Base-by-base conservation (phyloP, 257 asterid genomes). In the Fraxinus excelsior region DNA sequence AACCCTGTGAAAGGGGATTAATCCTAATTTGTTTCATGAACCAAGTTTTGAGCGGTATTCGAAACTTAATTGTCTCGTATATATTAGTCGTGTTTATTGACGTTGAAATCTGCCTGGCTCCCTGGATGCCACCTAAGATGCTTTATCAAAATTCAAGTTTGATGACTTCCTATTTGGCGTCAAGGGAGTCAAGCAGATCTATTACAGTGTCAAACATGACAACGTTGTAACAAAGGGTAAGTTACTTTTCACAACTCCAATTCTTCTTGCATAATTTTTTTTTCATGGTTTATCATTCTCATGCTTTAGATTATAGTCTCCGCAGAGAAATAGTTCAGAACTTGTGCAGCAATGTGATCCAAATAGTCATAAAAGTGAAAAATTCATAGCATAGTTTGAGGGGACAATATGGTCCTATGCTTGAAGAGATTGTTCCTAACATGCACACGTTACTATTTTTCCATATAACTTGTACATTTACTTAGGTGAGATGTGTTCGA, bases 81-180 rank as follows among this genome's bases (percentile, higher is more conserved):
- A 44, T 13, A 11, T 44, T 44, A 10, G 16, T 23, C 67, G 6
- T 9, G 68, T 11, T 3, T n/a, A 25, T 25, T 62, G 10, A 23
- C 68, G 3, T 62, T 62, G 68, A 62, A 62, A 35, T 70, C 71
- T 77, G 80, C 80, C 80, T 77, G 80, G 80, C 80, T 77, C 80
- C 80, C 80, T 77, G 80, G 44, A 77, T 77, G 80, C 80, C 80
- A 77, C 38, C 70, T 70, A 35, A 70, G 70, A 32, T 56, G 37
- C 34, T 77, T 40, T 77, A 70, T 70, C 75, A 70, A 69, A 74
- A 76, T 25, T 21, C 10, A 44, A 14, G 56, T 28, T 70, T 77
- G 80, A 40, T 77, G 75, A 69, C 12, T 51, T 77, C 70, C 72
- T 70, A 77, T 42, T 77, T 77, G 80, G 80, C 80, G 38, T 69